Conservation (phyloP, 768 basidiomycete genomes). For the Amanita exitialis region DNA sequence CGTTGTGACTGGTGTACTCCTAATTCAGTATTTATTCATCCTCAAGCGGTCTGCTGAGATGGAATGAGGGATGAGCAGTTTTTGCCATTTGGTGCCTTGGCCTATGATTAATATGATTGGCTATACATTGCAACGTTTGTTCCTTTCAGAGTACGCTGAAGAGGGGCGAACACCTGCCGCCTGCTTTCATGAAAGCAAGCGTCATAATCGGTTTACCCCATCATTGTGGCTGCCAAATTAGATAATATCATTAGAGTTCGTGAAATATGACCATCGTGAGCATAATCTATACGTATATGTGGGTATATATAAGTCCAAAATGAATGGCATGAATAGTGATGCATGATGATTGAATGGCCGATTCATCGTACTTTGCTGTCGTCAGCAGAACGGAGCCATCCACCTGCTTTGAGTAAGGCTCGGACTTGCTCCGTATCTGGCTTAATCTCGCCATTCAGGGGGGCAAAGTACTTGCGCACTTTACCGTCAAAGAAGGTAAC, state of each 20-base stretch:
- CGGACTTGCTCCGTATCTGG: conserved; percentile 40
- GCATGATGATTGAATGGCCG: too few relatives aligned
- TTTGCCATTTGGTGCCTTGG: background rate
- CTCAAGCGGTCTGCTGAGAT: background rate
- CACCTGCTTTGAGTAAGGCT: conserved; percentile 36
- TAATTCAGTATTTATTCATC: background rate
- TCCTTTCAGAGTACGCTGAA: conserved; percentile 20
- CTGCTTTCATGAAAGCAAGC: conserved; percentile 54
- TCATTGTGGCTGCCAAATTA: too few relatives aligned
- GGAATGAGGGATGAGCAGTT: background rate
- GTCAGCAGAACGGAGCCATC: conserved; percentile 28
- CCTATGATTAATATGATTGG: background rate
- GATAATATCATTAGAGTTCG: background rate
- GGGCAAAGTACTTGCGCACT: conserved; percentile 51
- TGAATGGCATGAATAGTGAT: background rate
- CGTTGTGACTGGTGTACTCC: background rate
- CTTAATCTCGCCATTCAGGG: conserved; percentile 59
- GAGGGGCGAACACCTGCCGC: conserved; percentile 73
- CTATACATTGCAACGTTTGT: background rate
- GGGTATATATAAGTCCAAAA: background rate
- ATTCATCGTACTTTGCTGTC: background rate
- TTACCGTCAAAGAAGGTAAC: conserved; percentile 35
- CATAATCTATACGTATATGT: background rate
- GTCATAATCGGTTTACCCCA: conserved; percentile 28
- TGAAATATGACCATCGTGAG: background rate